Base-by-base conservation (phyloP, 169 alveolate genomes). In the Toxoplasma gondii region DNA sequence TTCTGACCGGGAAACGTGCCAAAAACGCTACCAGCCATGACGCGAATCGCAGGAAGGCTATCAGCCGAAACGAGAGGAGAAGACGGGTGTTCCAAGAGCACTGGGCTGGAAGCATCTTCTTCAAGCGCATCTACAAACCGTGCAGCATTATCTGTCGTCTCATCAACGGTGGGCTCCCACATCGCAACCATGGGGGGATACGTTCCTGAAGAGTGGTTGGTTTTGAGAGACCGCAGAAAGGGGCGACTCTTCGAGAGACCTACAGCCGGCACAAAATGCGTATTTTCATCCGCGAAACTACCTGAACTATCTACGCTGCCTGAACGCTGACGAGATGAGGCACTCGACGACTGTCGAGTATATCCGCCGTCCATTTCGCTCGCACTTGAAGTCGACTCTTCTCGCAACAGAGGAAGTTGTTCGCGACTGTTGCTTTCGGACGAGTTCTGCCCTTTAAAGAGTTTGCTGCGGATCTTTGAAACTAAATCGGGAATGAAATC, bases 91-190 rank as follows among this genome's bases (percentile, higher is more conserved):
- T 64, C 74, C 31, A 4, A 31, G 24, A 12, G 34, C 22, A 27
- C 74, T 22, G 34, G 74, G 5, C 29, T 27, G 31, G 34, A 1
- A 22, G 31, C 24, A 19, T 19, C 34, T 64, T 64, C 34, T 19
- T 64, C n/a, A 16, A 4, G 74, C 9, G 74, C 74, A 27, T 64
- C 9, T 16, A 31, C 9, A 22, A 16, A 31, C 24, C 34, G 34
- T 22, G 74, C 24, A 27, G 7, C 74, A 27, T 27, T 27, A 31
- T 64, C 74, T 4, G 74, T 27, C 34, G 74, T 64, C 34, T 64
- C n/a, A 31, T 78, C 86, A 19, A 78, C 22, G 86, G 27, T 78
- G n/a, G 86, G 86, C 22, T 78, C 86, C 86, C 86, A 78, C 86
- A 78, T 78, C 1, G 86, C 86, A 17, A 78, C 39, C 49, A 78